Conservation (phyloP, 306 rosid species). For the Leucaena leucocephala region DNA sequence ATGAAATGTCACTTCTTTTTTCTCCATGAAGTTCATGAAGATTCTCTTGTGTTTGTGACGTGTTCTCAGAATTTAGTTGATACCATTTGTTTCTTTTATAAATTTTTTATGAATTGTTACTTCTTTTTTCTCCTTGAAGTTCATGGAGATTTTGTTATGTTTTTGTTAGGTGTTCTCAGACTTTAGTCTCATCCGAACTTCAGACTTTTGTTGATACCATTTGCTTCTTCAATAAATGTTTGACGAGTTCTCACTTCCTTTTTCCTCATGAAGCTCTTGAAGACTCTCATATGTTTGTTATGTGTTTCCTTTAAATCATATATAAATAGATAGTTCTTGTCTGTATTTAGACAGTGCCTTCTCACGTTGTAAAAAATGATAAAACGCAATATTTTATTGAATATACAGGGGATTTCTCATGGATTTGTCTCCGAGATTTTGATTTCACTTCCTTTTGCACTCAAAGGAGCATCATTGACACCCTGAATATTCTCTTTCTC, state of each 20-base stretch:
- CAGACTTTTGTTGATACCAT: neutral
- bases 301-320: neutral
- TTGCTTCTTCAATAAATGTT: neutral
- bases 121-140: neutral
- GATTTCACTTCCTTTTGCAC: constrained; percentile 51
- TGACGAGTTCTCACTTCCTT: neutral
- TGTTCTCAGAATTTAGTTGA: neutral
- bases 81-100: neutral
- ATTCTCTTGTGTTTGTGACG: neutral
- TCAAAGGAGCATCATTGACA: constrained; percentile 45
- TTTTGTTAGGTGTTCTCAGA: neutral
- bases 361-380: neutral
- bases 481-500: constrained; percentile 45
- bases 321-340: neutral
- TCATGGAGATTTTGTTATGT: neutral
- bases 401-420: constrained; percentile 46
- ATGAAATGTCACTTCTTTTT: neutral
- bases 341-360: neutral
- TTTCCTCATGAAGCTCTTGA: neutral
- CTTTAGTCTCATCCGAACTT: neutral
- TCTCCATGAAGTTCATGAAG: neutral
- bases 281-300: neutral
- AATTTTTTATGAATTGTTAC: neutral
- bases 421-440: constrained; percentile 49
- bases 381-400: neutral